Conservation (phyloP, 371 early-diverging fungal species). For the Actinomucor elegans region DNA sequence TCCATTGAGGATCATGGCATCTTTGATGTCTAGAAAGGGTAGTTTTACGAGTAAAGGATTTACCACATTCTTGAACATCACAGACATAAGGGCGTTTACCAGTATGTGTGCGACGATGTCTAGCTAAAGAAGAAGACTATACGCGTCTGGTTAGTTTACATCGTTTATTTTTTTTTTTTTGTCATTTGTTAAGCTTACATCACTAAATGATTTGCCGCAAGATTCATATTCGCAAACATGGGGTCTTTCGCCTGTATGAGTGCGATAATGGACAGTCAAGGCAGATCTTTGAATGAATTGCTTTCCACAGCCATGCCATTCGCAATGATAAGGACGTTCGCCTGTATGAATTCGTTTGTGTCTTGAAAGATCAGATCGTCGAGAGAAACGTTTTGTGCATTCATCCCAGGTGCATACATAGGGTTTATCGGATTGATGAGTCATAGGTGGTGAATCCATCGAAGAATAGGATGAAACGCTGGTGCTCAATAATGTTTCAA, state of each 20-base stretch:
- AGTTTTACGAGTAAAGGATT: constrained; percentile 69
- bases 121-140: constrained; percentile 49
- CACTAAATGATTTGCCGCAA: constrained; percentile 65
- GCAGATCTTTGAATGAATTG: constrained; percentile 82
- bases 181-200: constrained; percentile 39
- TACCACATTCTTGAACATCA: constrained; percentile 51
- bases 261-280: constrained; percentile 76
- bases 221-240: constrained; percentile 67
- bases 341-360: constrained; percentile 79
- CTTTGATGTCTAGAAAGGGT: constrained; percentile 69
- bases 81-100: constrained; percentile 53
- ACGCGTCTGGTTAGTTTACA: not conserved
- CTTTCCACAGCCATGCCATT: constrained; percentile 67
- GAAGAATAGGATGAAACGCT: constrained; percentile 20
- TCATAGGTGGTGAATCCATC: constrained; percentile 7
- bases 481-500: constrained; percentile 6
- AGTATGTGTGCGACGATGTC: constrained; percentile 54
- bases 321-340: constrained; percentile 70
- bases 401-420: constrained; percentile 68
- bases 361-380: constrained; percentile 78
- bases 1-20: constrained; percentile 46
- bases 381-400: constrained; percentile 73
- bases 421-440: constrained; percentile 42
- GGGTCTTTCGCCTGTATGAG: constrained; percentile 81
- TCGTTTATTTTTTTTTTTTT: not conserved